Base-by-base conservation (phyloP, 306 rosid species). In the Prunus dulcis region DNA sequence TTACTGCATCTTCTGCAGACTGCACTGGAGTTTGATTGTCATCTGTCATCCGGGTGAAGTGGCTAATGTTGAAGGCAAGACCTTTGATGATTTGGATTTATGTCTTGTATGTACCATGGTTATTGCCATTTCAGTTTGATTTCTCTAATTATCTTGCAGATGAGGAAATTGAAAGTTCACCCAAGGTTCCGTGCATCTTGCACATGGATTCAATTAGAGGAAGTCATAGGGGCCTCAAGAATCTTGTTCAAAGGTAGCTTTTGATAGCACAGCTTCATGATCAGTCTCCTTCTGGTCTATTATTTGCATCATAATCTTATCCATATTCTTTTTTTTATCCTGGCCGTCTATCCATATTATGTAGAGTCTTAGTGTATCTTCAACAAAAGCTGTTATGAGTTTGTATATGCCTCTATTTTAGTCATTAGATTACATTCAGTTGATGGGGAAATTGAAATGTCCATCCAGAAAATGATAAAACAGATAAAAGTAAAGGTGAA, bases 151-250 rank as follows among this genome's bases (percentile, higher is more conserved):
- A 55, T 77, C 73, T 50, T 76, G 75, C 83, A 85, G 91, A 79
- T 64, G 88, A 80, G 83, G 85, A 81, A 72, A 74, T 76, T 46
- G 82, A 84, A 49, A 80, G 78, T 70, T 78, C 78, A 47, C 63
- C 83, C 41, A 88, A 77, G 81, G 81, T 87, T 57, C 93, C 96
- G 65, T 91, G 96, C 84, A 87, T 91, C 62, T 87, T 91, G 84
- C 96, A 91, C 84, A 87, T 88, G 96, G 91, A 91, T 83, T 91
- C 96, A 67, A 78, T 88, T 51, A 85, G 72, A 80, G 96, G 91
- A 80, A 87, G 85, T 81, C 96, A 91, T 80, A 88, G 64, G 58
- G 93, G 89, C 74, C 90, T 91, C 25, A 84, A 83, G 76, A 84
- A 84, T 77, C 61, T 88, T 80, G 67, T 91, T 61, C 96, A 81